These are phyloP conservation scores for Tylopilus felleus DNA, from an alignment of 768 basidiomycete species.

Conservation along the genomic window DNA sequence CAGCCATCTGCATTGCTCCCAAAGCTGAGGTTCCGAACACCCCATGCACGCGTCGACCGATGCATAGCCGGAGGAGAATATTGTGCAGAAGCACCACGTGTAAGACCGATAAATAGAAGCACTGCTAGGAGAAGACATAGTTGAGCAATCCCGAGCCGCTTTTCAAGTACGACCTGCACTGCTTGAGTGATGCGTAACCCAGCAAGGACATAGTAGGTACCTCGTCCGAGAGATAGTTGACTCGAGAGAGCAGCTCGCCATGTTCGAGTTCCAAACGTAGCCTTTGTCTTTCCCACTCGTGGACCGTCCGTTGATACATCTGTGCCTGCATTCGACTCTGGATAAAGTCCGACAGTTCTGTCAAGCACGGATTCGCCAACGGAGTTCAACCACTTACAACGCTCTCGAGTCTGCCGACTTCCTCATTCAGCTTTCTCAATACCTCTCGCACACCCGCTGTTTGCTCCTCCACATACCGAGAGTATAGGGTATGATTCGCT, in stretches of 20 bases:
- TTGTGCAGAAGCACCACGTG: slow-evolving; percentile 57
- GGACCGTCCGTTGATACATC: slow-evolving; percentile 57
- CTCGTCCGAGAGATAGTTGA: slow-evolving; percentile 80
- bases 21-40: slow-evolving; percentile 52
- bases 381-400: slow-evolving; percentile 48
- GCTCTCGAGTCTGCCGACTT: slow-evolving; percentile 74
- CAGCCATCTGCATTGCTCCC: slow-evolving; percentile 48
- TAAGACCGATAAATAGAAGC: slow-evolving; percentile 82
- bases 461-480: slow-evolving; percentile 88
- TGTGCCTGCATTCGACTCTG: slow-evolving; percentile 72
- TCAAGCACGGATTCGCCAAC: background rate
- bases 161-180: slow-evolving; percentile 75
- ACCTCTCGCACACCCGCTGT: slow-evolving; percentile 70
- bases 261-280: slow-evolving; percentile 68
- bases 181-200: background rate
- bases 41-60: slow-evolving; percentile 49
- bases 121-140: slow-evolving; percentile 79
- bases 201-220: slow-evolving; percentile 36
- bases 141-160: slow-evolving; percentile 86
- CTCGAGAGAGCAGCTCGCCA: slow-evolving; percentile 58
- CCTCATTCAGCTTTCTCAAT: slow-evolving; percentile 69
- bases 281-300: slow-evolving; percentile 69
- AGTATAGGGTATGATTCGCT: slow-evolving; percentile 80
- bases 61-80: slow-evolving; percentile 7
- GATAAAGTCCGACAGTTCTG: background rate